Conservation (phyloP, 2,329 filamentous ascomycete species). For the Aspergillus unguis region DNA sequence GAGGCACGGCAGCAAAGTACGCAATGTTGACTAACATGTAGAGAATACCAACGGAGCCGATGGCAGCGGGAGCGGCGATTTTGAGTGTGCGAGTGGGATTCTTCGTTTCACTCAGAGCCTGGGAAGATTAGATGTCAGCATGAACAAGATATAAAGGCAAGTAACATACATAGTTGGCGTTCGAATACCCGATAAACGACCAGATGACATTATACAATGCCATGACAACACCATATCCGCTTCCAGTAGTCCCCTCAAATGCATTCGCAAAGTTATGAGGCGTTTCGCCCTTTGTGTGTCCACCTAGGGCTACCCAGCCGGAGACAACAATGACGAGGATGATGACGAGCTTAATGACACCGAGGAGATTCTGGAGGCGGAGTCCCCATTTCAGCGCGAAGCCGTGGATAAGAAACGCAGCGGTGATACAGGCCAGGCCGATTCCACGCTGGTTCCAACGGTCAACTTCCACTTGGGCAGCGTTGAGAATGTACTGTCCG, state of each 20-base stretch:
- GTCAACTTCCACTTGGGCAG: slow-evolving; percentile 40
- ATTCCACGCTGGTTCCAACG: slow-evolving; percentile 52
- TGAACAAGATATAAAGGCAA: neutral
- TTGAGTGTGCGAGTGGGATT: slow-evolving; percentile 58
- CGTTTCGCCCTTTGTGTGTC: slow-evolving; percentile 35
- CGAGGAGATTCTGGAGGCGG: slow-evolving; percentile 49
- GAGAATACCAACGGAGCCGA: slow-evolving; percentile 52
- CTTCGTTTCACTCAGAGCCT: slow-evolving; percentile 53
- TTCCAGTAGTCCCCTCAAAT: slow-evolving; percentile 37
- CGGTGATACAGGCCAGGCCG: slow-evolving; percentile 47
- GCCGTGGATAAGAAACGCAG: slow-evolving; percentile 49
- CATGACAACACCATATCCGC: slow-evolving; percentile 52
- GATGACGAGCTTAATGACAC: slow-evolving; percentile 50
- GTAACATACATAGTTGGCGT: slow-evolving; percentile 58
- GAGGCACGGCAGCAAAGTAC: slow-evolving; percentile 58
- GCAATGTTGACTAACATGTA: slow-evolving; percentile 59
- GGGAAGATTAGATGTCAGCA: slow-evolving; percentile 16
- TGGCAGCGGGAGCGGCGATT: slow-evolving; percentile 54
- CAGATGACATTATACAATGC: slow-evolving; percentile 62
- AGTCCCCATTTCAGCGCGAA: slow-evolving; percentile 48
- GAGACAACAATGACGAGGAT: slow-evolving; percentile 48
- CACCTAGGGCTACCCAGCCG: slow-evolving; percentile 39
- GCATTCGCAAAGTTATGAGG: slow-evolving; percentile 39
- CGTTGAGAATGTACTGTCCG: slow-evolving; percentile 52
- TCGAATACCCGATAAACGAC: slow-evolving; percentile 59